phyloP scores from a whole-genome alignment of 2,329 filamentous ascomycete species.

The Penicillium occitanis region DNA sequence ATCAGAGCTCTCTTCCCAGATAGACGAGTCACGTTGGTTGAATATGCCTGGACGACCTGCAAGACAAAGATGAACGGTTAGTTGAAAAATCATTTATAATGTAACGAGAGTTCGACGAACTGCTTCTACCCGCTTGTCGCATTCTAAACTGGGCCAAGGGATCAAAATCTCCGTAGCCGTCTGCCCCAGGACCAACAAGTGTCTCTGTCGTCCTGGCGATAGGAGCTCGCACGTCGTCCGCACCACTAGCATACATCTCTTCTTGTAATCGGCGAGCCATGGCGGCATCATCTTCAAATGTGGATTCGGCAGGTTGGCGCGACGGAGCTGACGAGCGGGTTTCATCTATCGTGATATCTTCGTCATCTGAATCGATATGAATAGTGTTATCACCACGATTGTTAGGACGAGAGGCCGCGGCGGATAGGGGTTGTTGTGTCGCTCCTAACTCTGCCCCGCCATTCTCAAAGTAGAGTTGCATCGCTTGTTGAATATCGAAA shows the following conservation, averaged over 20 bases:
- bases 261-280: constrained; percentile 91
- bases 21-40: constrained; percentile 61
- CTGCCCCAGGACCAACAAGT: constrained; percentile 70
- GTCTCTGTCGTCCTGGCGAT: constrained; percentile 91
- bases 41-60: constrained; percentile 62
- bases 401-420: constrained; percentile 29
- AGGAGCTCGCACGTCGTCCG: constrained; percentile 76
- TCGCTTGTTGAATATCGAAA: constrained; percentile 78
- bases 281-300: constrained; percentile 82
- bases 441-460: constrained; percentile 59
- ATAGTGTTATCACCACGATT: constrained; percentile 61
- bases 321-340: constrained; percentile 31
- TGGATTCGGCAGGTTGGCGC: constrained; percentile 46
- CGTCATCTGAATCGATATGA: constrained; percentile 74
- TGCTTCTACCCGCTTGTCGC: constrained; percentile 37
- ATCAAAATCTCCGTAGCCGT: constrained; percentile 51
- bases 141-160: constrained; percentile 62
- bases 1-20: constrained; percentile 58
- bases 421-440: constrained; percentile 38
- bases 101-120: constrained; percentile 27
- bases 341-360: constrained; percentile 51
- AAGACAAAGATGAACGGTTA: neutral
- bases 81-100: neutral
- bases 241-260: constrained; percentile 71
- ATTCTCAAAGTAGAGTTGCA: constrained; percentile 87